Evolutionary conservation across 768 basidiomycete species (phyloP).

Genomic region (Leucosporidium creatinivorum): DNA sequence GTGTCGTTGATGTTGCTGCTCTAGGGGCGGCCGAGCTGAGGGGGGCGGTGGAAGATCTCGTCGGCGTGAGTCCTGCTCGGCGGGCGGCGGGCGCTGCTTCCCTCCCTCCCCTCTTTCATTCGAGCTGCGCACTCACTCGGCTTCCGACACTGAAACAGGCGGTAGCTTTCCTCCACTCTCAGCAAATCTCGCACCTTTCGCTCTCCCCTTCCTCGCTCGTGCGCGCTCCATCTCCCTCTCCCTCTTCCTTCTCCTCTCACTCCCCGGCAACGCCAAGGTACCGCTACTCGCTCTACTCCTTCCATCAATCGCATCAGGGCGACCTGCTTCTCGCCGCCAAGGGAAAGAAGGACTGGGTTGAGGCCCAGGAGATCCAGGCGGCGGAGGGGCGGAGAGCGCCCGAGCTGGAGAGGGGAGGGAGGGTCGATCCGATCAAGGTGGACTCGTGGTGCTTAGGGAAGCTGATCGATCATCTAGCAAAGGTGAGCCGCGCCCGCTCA

Average conservation of each 20-base stretch:
- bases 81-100: too few species aligned
- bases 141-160: background rate
- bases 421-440: background rate
- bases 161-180: conserved; percentile 16
- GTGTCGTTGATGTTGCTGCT: too few species aligned
- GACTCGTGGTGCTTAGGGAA: background rate
- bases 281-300: background rate
- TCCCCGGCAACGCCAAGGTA: background rate
- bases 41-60: background rate
- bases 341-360: too few species aligned
- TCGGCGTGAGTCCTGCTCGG: background rate
- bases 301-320: background rate
- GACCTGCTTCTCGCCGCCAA: background rate
- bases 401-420: background rate
- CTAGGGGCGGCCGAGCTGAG: background rate
- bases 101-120: too few species aligned
- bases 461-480: background rate
- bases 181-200: conserved; percentile 25
- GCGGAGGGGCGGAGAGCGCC: background rate
- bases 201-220: too few species aligned
- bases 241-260: background rate
- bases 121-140: too few species aligned
- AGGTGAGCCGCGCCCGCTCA: background rate
- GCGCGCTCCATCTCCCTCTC: background rate
- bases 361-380: background rate